Evolutionary conservation across 768 basidiomycete genomes (phyloP).

Genomic region (Mrakia hoshinonis): DNA sequence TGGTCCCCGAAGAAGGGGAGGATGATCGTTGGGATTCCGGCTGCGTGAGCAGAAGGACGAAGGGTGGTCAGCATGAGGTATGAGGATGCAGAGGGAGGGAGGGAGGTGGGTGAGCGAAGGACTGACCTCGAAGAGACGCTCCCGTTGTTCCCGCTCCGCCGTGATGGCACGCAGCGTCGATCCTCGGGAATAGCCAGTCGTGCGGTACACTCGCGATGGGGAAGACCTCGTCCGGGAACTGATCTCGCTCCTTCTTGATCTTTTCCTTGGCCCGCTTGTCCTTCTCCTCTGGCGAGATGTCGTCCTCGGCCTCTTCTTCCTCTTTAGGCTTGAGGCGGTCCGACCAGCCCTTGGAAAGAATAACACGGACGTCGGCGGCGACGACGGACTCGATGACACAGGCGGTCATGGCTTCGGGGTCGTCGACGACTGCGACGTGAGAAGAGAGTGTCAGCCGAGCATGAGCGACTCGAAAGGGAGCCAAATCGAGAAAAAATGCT

Average conservation of each 20-base stretch:
- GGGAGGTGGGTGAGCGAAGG: too few relatives aligned
- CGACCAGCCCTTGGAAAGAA: slow-evolving; percentile 97
- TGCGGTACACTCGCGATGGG: slow-evolving; percentile 52
- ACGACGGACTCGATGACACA: slow-evolving; percentile 81
- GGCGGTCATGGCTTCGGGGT: slow-evolving; percentile 84
- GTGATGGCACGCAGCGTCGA: slow-evolving; percentile 96
- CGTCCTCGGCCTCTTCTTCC: slow-evolving; percentile 46
- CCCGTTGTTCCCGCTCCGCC: slow-evolving; percentile 96
- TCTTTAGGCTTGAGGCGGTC: slow-evolving; percentile 58
- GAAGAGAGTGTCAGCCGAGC: slow-evolving; percentile 49
- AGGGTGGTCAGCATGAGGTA: slow-evolving; percentile 35
- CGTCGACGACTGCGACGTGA: slow-evolving; percentile 75
- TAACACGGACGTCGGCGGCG: slow-evolving; percentile 77
- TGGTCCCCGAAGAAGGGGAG: slow-evolving; percentile 85
- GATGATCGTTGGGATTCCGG: slow-evolving; percentile 90
- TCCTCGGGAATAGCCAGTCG: slow-evolving; percentile 88
- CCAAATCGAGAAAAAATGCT: background rate
- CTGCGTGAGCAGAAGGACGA: slow-evolving; percentile 34
- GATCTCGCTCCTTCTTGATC: slow-evolving; percentile 45
- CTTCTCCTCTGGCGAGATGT: slow-evolving; percentile 49
- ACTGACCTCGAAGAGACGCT: slow-evolving; percentile 60
- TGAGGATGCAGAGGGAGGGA: slow-evolving; percentile 38
- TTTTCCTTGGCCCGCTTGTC: slow-evolving; percentile 22
- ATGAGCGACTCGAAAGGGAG: too few relatives aligned
- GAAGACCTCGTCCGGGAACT: slow-evolving; percentile 72